Evolutionary conservation across 176 grass and related monocot species (phyloP).

Genomic region (Cymbopogon citratus): DNA sequence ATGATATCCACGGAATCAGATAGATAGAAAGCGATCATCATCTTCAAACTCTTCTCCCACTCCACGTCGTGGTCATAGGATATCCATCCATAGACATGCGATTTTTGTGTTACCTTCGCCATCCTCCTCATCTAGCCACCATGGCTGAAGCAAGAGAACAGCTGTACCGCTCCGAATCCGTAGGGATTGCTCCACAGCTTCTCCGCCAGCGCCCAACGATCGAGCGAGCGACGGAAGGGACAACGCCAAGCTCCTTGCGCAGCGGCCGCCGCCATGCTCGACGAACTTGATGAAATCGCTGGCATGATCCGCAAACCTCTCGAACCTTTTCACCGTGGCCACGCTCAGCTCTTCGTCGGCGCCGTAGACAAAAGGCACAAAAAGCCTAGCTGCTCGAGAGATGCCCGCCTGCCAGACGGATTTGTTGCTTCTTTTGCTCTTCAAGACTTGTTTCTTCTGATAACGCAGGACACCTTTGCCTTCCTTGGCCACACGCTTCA

Average conservation of each 20-base stretch:
- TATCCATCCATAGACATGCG: neutral
- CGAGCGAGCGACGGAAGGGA: neutral
- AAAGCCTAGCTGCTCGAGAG: neutral
- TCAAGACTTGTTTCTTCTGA: neutral
- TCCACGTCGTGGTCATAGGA: slow-evolving; percentile 5
- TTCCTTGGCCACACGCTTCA: slow-evolving; percentile 13
- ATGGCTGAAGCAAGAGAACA: neutral
- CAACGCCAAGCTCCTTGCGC: neutral
- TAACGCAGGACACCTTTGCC: neutral
- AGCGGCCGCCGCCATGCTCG: neutral
- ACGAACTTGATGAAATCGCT: slow-evolving; percentile 2
- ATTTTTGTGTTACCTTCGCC: neutral
- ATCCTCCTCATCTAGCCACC: neutral
- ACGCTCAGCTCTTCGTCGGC: neutral
- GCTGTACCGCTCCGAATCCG: neutral
- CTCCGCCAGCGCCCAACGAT: neutral
- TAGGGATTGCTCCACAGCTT: neutral
- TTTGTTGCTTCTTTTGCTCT: neutral
- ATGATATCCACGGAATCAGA: too few relatives aligned
- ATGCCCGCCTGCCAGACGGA: neutral
- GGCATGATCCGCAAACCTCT: neutral
- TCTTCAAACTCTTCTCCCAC: slow-evolving; percentile 1
- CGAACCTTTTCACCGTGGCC: neutral
- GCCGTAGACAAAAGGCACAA: neutral
- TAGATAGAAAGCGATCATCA: neutral